Base-by-base conservation (phyloP, 148 eudicot genomes). In the Persicaria tinctoria region DNA sequence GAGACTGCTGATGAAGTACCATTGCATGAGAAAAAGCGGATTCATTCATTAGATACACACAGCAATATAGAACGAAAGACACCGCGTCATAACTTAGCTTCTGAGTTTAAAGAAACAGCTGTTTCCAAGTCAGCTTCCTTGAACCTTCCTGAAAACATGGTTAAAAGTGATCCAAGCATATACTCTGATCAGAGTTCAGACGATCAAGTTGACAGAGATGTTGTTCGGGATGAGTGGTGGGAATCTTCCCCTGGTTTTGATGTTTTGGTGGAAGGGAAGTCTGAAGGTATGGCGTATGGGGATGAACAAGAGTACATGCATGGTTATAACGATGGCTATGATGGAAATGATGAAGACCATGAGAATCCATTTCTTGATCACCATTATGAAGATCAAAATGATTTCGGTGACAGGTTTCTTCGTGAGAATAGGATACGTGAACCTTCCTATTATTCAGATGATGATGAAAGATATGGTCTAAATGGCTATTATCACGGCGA, bases 211-310 rank as follows among this genome's bases (percentile, higher is more conserved):
- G 86, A 84, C 73, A 80, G 63, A 46, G 75, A 59, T 70, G 32
- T 77, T 44, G 85, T 78, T 63, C 82, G 59, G 16, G 92, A 90
- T 77, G 88, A 85, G 72, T 81, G 85, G 84, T 82, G 82, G 80
- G 92, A 89, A 75, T 85, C 96, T 6, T 82, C 91, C 49, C 89
- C 89, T 18, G 93, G 91, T 13, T 86, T 87, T 79, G 93, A 91
- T 81, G 93, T 89, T 69, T 85, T 87, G 75, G 93, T 89, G 66
- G 88, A 89, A 76, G 85, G 85, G 63, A 57, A 63, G 66, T 74
- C 82, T 66, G 86, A 82, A 73, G 82, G 77, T 51, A 5, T 83
- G 74, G 82, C 44, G 16, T 78, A 76, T 80, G 87, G 84, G 80
- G 79, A 81, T 76, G 90, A 85, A 64, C 71, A 69, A 13, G 86